Conservation (phyloP, 352 stramenopile genomes). For the Phytophthora meadii region DNA sequence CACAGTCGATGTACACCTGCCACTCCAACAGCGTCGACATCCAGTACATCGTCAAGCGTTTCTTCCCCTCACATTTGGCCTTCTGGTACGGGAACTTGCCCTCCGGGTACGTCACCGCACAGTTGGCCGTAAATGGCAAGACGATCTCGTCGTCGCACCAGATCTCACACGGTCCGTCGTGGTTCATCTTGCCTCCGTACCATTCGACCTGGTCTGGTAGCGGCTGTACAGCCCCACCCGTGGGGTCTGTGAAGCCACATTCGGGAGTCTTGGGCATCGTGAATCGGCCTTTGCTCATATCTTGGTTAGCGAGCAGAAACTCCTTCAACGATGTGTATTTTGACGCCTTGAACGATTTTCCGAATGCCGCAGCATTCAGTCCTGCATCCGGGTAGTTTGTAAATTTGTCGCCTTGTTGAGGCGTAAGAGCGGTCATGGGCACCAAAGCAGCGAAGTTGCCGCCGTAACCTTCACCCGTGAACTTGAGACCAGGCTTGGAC, state of each 20-base stretch:
- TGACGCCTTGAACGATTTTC: constrained; percentile 13
- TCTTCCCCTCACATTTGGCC: constrained; percentile 39
- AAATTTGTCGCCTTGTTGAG: constrained; percentile 16
- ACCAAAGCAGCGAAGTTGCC: constrained; percentile 21
- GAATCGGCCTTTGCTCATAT: constrained; percentile 22
- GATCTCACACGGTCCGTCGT: constrained; percentile 51
- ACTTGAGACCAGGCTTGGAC: constrained; percentile 10
- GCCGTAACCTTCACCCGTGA: constrained; percentile 19
- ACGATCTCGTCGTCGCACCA: constrained; percentile 57
- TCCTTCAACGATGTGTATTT: constrained; percentile 26
- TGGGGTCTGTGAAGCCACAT: constrained; percentile 41
- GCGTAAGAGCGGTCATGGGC: constrained; percentile 17
- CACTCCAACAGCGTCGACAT: constrained; percentile 36
- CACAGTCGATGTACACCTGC: constrained; percentile 32
- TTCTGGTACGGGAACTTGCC: constrained; percentile 42
- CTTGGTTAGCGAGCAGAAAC: constrained; percentile 23
- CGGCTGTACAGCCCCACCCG: constrained; percentile 22
- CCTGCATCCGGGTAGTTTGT: constrained; percentile 21
- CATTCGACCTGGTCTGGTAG: constrained; percentile 41
- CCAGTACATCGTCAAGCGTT: constrained; percentile 46
- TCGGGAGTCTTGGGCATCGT: constrained; percentile 33
- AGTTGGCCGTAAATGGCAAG: constrained; percentile 45
- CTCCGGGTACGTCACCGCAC: constrained; percentile 35
- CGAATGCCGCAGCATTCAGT: constrained; percentile 23
- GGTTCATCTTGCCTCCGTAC: constrained; percentile 41